Evolutionary conservation across 2,329 filamentous ascomycete species (phyloP).

Genomic region (Gremmenia infestans): DNA sequence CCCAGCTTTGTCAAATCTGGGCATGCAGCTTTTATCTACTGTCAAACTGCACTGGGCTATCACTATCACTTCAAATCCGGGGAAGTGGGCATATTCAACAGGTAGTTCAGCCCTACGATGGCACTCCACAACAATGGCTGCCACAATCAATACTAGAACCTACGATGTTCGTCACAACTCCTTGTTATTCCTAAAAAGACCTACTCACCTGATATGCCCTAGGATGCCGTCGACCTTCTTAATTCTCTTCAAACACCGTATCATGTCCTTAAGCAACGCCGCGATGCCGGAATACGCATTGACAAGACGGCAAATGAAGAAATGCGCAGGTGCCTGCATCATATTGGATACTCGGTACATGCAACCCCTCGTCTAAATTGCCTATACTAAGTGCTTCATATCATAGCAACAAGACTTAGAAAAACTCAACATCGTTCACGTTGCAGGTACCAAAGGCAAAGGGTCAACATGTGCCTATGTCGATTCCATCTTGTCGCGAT

Average conservation of each 20-base stretch:
- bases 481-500: conserved; percentile 54
- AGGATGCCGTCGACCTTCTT: conserved; percentile 82
- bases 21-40: neutral
- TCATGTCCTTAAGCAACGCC: conserved; percentile 70
- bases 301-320: conserved; percentile 69
- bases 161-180: conserved; percentile 8
- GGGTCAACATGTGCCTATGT: conserved; percentile 67
- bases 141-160: conserved; percentile 1
- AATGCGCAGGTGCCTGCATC: conserved; percentile 72
- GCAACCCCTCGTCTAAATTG: neutral
- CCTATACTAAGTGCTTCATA: conserved; percentile 3
- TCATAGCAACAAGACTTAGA: conserved; percentile 37
- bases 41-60: neutral
- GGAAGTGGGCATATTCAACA: neutral
- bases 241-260: conserved; percentile 91
- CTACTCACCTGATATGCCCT: neutral
- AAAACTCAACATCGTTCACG: conserved; percentile 62
- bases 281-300: conserved; percentile 66
- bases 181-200: neutral
- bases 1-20: neutral
- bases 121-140: neutral
- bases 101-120: too few species aligned
- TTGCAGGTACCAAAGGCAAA: conserved; percentile 74
- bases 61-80: neutral
- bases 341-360: conserved; percentile 66